A percentile compares a stretch with the other conserved stretches of the same genome.
Conservation (phyloP, 1,284 basidiomycete genomes). For the Phenoliferia sp. region DNA sequence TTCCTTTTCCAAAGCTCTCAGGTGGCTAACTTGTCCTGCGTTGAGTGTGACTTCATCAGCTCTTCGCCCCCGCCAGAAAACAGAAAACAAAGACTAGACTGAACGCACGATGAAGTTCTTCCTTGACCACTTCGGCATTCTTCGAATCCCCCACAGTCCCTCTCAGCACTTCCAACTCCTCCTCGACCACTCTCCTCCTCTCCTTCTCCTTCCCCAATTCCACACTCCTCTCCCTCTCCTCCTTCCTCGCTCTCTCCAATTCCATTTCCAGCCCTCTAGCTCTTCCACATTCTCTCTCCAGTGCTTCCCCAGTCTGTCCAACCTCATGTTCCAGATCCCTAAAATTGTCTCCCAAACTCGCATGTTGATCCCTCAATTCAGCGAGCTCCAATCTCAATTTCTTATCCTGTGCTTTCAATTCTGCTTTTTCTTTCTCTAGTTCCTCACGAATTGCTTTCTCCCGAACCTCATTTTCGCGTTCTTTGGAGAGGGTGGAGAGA, state of each 20-base stretch:
- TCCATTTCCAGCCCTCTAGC: background rate
- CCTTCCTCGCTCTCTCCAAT: background rate
- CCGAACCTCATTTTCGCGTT: slow-evolving; percentile 23
- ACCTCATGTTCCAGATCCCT: slow-evolving; percentile 25
- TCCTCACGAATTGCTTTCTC: slow-evolving; percentile 7
- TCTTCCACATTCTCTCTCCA: background rate
- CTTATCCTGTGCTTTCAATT: slow-evolving; percentile 13
- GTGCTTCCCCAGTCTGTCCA: slow-evolving; percentile 18
- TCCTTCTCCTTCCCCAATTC: slow-evolving; percentile 1
- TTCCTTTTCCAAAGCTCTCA: slow-evolving; percentile 58
- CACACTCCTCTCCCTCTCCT: background rate
- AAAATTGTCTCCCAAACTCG: slow-evolving; percentile 13
- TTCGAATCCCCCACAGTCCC: slow-evolving; percentile 7
- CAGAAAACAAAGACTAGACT: background rate
- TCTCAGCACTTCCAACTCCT: slow-evolving; percentile 7
- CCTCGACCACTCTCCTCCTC: background rate
- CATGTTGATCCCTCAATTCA: slow-evolving; percentile 24
- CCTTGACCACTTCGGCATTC: slow-evolving; percentile 17
- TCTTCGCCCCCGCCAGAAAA: slow-evolving; percentile 12
- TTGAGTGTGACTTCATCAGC: background rate
- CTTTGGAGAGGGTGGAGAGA: slow-evolving; percentile 25
- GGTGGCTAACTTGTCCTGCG: slow-evolving; percentile 44
- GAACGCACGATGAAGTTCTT: slow-evolving; percentile 26
- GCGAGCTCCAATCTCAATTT: slow-evolving; percentile 18
- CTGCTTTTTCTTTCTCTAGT: slow-evolving; percentile 7